These are phyloP conservation scores for Xylaria flabelliformis DNA, from an alignment of 495 filamentous ascomycete genomes.

Conservation along the genomic window DNA sequence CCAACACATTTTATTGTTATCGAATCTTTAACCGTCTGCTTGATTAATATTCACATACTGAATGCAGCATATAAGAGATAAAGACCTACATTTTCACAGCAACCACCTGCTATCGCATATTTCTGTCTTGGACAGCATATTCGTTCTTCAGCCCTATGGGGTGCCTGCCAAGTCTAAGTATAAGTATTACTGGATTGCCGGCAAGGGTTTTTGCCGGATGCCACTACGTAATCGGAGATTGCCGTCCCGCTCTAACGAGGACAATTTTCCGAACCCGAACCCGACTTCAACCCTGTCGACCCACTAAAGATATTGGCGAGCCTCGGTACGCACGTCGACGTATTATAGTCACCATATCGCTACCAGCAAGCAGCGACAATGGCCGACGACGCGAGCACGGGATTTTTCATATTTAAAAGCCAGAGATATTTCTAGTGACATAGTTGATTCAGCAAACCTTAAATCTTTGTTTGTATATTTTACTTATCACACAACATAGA, in stretches of 20 bases:
- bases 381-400: neutral
- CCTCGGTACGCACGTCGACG: conserved; percentile 2
- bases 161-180: too few species aligned
- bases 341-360: neutral
- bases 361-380: conserved; percentile 5
- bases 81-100: neutral
- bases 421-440: neutral
- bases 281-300: neutral
- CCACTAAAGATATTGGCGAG: neutral
- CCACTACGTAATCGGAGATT: conserved; percentile 9
- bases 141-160: neutral
- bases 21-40: neutral
- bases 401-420: conserved; percentile 8
- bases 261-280: neutral
- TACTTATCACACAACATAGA: neutral
- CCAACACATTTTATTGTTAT: neutral
- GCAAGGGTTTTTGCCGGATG: neutral
- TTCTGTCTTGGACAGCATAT: neutral
- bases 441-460: neutral
- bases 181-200: neutral
- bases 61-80: neutral
- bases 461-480: neutral
- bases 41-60: neutral
- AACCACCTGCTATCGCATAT: neutral
- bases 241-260: neutral